Conservation (phyloP, 805 yeast species). For the Candida easanensis region DNA sequence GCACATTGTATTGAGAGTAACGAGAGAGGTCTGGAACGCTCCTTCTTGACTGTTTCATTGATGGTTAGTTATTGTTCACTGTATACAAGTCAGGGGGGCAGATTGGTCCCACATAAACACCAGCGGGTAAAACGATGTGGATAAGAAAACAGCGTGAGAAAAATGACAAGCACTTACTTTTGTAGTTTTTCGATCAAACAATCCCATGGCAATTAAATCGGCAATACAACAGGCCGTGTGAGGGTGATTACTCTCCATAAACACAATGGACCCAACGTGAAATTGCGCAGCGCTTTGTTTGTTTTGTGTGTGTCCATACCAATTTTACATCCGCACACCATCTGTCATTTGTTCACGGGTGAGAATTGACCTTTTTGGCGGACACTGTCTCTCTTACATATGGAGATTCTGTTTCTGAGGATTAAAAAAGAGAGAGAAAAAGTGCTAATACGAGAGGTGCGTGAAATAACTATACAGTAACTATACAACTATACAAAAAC, state of each 20-base stretch:
- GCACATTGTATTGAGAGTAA: constrained; percentile 32
- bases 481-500: no score
- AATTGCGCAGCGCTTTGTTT: constrained; percentile 3
- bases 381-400: no score
- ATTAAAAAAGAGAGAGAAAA: no score
- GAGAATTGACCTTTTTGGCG: no score
- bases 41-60: constrained; percentile 11
- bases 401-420: no score
- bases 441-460: no score
- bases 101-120: no score
- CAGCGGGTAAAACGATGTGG: background rate
- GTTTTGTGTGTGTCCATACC: background rate
- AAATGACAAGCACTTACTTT: constrained; percentile 2
- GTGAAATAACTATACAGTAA: no score
- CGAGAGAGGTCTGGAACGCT: constrained; percentile 37
- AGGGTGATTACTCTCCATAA: background rate
- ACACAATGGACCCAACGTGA: background rate
- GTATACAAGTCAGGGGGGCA: no score
- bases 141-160: background rate
- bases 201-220: constrained; percentile 5
- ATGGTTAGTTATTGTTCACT: background rate
- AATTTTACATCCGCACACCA: background rate
- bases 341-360: no score
- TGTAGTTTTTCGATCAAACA: constrained; percentile 7
- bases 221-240: background rate